phyloP scores from a whole-genome alignment of 768 basidiomycete species.

The Rhizopogon vinicolor region DNA sequence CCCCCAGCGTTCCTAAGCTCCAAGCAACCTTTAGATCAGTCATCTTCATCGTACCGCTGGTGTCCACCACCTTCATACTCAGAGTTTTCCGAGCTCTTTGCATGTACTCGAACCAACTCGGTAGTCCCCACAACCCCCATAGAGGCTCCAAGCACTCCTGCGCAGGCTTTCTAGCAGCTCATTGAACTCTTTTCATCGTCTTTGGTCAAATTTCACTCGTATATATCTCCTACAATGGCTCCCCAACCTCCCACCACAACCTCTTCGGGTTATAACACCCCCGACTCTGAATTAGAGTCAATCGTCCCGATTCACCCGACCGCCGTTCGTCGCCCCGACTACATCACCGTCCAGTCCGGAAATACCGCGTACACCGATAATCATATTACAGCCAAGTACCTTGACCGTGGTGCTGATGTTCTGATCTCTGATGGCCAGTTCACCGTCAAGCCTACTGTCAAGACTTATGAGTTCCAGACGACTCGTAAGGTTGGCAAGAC shows the following conservation, averaged over 20 bases:
- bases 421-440: constrained; percentile 69
- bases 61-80: constrained; percentile 12
- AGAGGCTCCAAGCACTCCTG: constrained; percentile 83
- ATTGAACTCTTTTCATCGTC: constrained; percentile 29
- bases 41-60: constrained; percentile 2
- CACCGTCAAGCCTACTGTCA: constrained; percentile 72
- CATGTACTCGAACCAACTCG: constrained; percentile 96
- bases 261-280: constrained; percentile 70
- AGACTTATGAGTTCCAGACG: constrained; percentile 90
- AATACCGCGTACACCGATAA: constrained; percentile 79
- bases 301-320: constrained; percentile 78
- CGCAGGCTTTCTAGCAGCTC: constrained; percentile 58
- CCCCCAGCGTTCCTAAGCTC: background rate
- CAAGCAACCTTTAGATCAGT: background rate
- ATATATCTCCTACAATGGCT: constrained; percentile 40
- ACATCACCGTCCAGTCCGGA: constrained; percentile 77
- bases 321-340: constrained; percentile 69
- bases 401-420: constrained; percentile 75
- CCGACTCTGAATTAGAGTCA: constrained; percentile 67
- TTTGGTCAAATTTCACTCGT: constrained; percentile 18
- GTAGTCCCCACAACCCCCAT: constrained; percentile 83
- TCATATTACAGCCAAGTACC: constrained; percentile 77
- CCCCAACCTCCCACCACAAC: constrained; percentile 34
- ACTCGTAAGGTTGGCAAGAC: constrained; percentile 81
- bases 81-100: constrained; percentile 44